Conservation (phyloP, 257 asterid genomes). For the Solanum commersonii region DNA sequence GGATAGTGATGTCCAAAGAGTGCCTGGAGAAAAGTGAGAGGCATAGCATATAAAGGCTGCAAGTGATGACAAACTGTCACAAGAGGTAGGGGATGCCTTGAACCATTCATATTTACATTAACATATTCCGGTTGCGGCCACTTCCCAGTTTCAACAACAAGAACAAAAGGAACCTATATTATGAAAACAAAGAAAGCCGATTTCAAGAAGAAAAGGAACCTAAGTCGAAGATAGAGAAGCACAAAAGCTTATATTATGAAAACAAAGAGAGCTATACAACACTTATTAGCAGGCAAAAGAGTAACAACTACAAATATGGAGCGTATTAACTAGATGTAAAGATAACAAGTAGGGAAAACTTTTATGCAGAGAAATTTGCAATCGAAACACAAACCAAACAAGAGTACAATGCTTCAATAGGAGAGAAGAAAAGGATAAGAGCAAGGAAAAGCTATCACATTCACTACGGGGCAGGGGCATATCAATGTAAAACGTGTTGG, state of each 20-base stretch:
- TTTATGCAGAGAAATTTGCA: neutral
- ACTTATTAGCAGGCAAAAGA: neutral
- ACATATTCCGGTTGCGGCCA: slow-evolving; percentile 53
- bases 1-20: slow-evolving; percentile 75
- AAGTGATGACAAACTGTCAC: slow-evolving; percentile 60
- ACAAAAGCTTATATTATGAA: neutral
- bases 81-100: slow-evolving; percentile 79
- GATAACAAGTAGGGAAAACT: neutral
- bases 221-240: slow-evolving; percentile 9
- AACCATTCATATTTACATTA: slow-evolving; percentile 77
- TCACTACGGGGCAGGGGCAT: neutral
- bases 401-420: neutral
- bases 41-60: slow-evolving; percentile 57
- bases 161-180: slow-evolving; percentile 67
- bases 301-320: neutral
- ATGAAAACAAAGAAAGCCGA: slow-evolving; percentile 3
- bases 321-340: neutral
- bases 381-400: neutral
- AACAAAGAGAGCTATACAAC: neutral
- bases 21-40: slow-evolving; percentile 75
- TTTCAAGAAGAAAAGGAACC: slow-evolving; percentile 84
- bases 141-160: slow-evolving; percentile 57
- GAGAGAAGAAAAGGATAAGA: too few relatives aligned
- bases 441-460: neutral
- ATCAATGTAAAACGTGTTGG: neutral